Base-by-base conservation (phyloP, 371 early-diverging fungal genomes). In the Actinomucor elegans region DNA sequence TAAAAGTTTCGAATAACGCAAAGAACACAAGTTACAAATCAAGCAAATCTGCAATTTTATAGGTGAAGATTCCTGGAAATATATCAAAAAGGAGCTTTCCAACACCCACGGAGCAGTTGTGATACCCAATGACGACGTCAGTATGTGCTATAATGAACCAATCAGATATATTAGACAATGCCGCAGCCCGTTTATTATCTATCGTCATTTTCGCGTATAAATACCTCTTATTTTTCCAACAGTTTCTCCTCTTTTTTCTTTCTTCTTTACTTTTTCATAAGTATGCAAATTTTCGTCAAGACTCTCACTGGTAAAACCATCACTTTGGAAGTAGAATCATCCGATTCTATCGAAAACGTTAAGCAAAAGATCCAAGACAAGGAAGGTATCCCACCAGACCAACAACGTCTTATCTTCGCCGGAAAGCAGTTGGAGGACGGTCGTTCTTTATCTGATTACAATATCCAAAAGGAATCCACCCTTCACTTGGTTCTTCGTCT, bases 331-430 rank as follows among this genome's bases (percentile, higher is more conserved):
- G 97, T 98, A 37, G 97, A 95, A 79, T 84, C 90, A 18, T 83
- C 87, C 17, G 98, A 98, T 69, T 97, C 70, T 92, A 94, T 58
- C 7, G 59, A 58, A 38, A 91, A 94, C 63, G 97, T 98, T 71
- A 98, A 98, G 86, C 64, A 69, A 55, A 97, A 96, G 97, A 98
- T 98, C 58, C 98, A 98, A 76, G 97, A 98, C 80, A 97, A 98
- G 88, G 98, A 61, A 50, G 61, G 90, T 57, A 99, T 98, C 65
- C 98, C 99, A 46, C 98, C 98, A 60, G 98, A 98, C 77, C 99
- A 99, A 85, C 99, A 98, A 83, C 95, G 98, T 64, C 86, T 98
- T 42, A 99, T 99, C 67, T 98, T 99, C 71, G 97, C 97, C 72
- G 98, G 96, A 57, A 96, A 97, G 83, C 97, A 98, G 81, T 90